Conservation (phyloP, 768 basidiomycete genomes). For the Boletus pseudopeckii region DNA sequence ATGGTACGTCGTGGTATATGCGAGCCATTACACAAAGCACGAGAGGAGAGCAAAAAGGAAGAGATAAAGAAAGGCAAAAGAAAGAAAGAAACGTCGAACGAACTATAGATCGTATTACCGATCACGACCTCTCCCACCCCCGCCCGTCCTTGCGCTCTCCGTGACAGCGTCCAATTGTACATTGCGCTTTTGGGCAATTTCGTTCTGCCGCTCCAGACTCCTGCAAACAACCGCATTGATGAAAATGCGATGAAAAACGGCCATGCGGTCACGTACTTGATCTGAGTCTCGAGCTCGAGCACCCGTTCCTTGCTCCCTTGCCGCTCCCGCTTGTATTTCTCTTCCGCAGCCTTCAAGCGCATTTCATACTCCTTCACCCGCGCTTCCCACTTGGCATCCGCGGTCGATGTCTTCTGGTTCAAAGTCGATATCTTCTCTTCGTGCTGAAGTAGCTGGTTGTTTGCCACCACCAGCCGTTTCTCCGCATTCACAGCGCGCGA, state of each 20-base stretch:
- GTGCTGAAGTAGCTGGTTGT: constrained; percentile 77
- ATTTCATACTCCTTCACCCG: constrained; percentile 92
- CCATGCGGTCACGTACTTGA: constrained; percentile 58
- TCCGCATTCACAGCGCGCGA: constrained; percentile 83
- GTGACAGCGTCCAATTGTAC: constrained; percentile 34
- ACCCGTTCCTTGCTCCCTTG: constrained; percentile 91
- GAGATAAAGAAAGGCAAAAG: not conserved
- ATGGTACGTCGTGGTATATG: constrained; percentile 15
- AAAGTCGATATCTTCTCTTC: constrained; percentile 81
- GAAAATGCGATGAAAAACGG: constrained; percentile 7
- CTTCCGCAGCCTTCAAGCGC: constrained; percentile 76
- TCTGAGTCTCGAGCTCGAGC: constrained; percentile 62
- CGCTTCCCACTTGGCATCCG: constrained; percentile 91
- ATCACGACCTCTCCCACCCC: constrained; percentile 17
- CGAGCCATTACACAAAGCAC: constrained; percentile 11
- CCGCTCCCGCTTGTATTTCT: constrained; percentile 88
- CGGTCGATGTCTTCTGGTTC: constrained; percentile 65
- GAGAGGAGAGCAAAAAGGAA: not conserved
- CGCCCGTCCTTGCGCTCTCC: constrained; percentile 22
- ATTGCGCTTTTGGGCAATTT: constrained; percentile 72
- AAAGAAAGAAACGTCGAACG: not conserved
- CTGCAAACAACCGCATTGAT: constrained; percentile 33
- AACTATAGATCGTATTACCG: constrained; percentile 10
- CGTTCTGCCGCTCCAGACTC: constrained; percentile 72
- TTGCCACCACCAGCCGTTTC: constrained; percentile 77